Base-by-base conservation (phyloP, 2,329 filamentous ascomycete genomes). In the Alternaria consortialis region DNA sequence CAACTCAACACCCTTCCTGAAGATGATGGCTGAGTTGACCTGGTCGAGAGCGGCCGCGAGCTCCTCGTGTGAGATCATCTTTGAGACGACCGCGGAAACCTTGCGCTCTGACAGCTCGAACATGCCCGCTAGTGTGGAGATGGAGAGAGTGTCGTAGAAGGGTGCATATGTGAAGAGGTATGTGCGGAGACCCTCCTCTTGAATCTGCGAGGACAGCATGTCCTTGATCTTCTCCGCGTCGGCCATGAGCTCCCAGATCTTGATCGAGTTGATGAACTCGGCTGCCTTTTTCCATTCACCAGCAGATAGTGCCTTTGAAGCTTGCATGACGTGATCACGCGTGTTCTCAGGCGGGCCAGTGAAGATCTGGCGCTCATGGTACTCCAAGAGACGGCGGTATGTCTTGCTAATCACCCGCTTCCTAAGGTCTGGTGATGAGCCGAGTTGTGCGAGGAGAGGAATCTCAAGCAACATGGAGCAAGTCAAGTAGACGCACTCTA, bases 31-130 rank as follows among this genome's bases (percentile, higher is more conserved):
- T 70, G 91, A 90, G 75, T 96, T 97, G 82, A 99, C 94, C 83
- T 99, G 95, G 84, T 99, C 96, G 29, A 99, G 88, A 37, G 95
- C 96, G 43, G 95, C 95, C 9, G 92, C 92, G 51, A 99, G 90
- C 82, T 99, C 95, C 82, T 99, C 95, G 84, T 99, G 95, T 74
- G 93, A 97, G 80, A 99, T 98, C 95, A 99, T 99, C 85, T 97
- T 97, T 86, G 93, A 97, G 75, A 99, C 89, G 57, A 99, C 90
- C 36, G 95, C 93, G n/a, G 91, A 86, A 53, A 97, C 94, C 87
- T 98, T 98, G 83, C 90, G 88, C 71, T 90, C 84, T 58, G 94
- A 87, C 25, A 99, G 90, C 82, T 99, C 95, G 80, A 99, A 99
- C 95, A 99, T 99, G 69, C 84, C 85, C 65, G 93, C 90, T 63